phyloP scores from a whole-genome alignment of 2,329 filamentous ascomycete genomes.

The Fusarium staphyleae region DNA sequence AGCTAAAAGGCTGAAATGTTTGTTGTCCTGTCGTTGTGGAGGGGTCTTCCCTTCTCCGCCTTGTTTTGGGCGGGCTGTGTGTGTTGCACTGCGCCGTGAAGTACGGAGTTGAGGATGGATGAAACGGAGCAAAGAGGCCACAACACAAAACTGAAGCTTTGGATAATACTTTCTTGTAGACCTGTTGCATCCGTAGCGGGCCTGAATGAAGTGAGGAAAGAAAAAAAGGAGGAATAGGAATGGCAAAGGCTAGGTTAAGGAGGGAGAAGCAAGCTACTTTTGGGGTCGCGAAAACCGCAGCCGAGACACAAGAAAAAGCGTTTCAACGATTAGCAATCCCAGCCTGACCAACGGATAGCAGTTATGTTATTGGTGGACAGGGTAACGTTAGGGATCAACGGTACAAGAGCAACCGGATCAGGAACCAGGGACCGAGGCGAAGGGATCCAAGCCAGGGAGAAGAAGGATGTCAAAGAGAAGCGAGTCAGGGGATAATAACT shows the following conservation, averaged over 20 bases:
- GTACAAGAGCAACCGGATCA: constrained; percentile 30
- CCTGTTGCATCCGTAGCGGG: constrained; percentile 6
- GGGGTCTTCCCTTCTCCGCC: constrained; percentile 11
- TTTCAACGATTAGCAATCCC: constrained; percentile 33
- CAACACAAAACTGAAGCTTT: constrained; percentile 3
- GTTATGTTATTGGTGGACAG: constrained; percentile 15
- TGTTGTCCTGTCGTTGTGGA: constrained; percentile 16
- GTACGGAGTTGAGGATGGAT: background rate
- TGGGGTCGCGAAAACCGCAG: background rate
- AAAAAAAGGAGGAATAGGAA: constrained; percentile 19
- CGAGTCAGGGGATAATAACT: constrained; percentile 22
- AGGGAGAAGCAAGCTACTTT: constrained; percentile 3
- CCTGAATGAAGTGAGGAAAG: constrained; percentile 1
- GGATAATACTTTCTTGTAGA: background rate
- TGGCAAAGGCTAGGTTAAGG: background rate
- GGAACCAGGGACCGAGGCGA: constrained; percentile 16
- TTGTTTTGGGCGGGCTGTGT: constrained; percentile 12
- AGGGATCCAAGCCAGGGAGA: constrained; percentile 6
- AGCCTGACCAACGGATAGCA: constrained; percentile 22
- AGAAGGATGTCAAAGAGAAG: constrained; percentile 9
- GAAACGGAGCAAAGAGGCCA: background rate
- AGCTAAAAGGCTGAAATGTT: constrained; percentile 9
- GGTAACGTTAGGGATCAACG: constrained; percentile 14
- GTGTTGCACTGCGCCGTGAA: constrained; percentile 15
- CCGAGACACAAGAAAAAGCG: constrained; percentile 19